Percentiles rank a stretch among this genome's conserved stretches.
These are phyloP conservation scores for Ceratocystis eucalypticola DNA, from an alignment of 2,329 filamentous ascomycete genomes.

Conservation along the genomic window DNA sequence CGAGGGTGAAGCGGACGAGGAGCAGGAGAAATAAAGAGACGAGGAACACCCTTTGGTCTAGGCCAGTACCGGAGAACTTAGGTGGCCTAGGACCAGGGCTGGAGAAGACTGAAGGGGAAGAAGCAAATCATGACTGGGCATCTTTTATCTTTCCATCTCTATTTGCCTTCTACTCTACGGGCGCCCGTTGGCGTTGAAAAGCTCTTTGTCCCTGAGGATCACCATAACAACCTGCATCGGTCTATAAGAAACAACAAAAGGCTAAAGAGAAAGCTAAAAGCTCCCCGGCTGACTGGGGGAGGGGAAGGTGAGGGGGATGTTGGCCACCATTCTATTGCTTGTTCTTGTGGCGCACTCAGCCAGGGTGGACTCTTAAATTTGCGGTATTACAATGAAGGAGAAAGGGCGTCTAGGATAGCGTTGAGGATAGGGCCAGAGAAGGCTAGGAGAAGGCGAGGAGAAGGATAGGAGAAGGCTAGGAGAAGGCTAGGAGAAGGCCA, in stretches of 20 bases:
- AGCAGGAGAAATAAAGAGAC: background rate
- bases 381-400: background rate
- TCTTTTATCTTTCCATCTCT: no score
- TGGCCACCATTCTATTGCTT: background rate
- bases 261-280: background rate
- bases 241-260: background rate
- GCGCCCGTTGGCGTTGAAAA: background rate
- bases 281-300: background rate
- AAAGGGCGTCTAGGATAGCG: background rate
- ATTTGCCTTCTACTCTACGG: background rate
- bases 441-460: background rate
- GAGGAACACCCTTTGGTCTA: background rate
- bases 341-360: background rate
- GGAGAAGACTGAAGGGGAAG: background rate
- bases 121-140: background rate
- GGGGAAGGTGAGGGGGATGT: background rate
- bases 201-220: constrained; percentile 1
- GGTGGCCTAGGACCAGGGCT: background rate
- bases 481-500: background rate
- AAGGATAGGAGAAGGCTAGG: background rate
- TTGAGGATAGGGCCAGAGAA: background rate
- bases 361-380: background rate
- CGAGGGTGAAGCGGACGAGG: background rate
- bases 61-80: background rate
- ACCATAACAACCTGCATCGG: background rate